phyloP scores from a whole-genome alignment of 2,329 filamentous ascomycete species.

The Exophiala dermatitidis region DNA sequence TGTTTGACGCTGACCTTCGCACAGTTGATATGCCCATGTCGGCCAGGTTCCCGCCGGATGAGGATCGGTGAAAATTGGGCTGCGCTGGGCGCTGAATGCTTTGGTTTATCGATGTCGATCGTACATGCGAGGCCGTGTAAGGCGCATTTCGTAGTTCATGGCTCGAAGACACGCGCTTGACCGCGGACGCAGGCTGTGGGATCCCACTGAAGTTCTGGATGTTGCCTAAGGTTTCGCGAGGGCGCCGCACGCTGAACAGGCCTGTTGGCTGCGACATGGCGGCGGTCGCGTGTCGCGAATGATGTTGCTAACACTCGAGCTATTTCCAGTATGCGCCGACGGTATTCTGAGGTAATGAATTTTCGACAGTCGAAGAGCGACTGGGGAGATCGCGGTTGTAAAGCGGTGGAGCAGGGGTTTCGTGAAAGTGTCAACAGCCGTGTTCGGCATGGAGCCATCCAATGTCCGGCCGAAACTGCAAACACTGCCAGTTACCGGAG shows the following conservation, averaged over 20 bases:
- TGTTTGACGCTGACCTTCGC: constrained; percentile 69
- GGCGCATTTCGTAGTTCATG: constrained; percentile 57
- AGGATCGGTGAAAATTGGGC: constrained; percentile 77
- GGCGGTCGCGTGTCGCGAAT: constrained; percentile 9
- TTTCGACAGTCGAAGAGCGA: too few relatives aligned
- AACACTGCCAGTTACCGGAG: constrained; percentile 3
- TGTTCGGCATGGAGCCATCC: not conserved
- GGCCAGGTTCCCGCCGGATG: constrained; percentile 71
- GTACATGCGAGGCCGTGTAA: constrained; percentile 64
- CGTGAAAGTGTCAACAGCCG: not conserved
- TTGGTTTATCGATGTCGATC: constrained; percentile 81
- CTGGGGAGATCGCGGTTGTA: not conserved
- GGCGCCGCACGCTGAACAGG: constrained; percentile 84
- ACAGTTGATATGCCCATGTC: constrained; percentile 77
- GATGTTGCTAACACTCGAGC: not conserved
- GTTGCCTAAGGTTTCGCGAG: constrained; percentile 84
- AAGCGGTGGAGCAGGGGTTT: not conserved
- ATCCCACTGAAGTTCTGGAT: constrained; percentile 78
- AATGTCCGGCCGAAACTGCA: not conserved
- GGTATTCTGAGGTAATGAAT: too few relatives aligned
- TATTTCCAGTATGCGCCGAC: not conserved
- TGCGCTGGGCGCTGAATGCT: constrained; percentile 77
- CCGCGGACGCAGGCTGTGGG: constrained; percentile 81
- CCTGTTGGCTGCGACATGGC: constrained; percentile 80
- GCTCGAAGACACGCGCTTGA: constrained; percentile 85